phyloP scores from a whole-genome alignment of 441 rosid species.

The Euphorbia schlechtendalii region DNA sequence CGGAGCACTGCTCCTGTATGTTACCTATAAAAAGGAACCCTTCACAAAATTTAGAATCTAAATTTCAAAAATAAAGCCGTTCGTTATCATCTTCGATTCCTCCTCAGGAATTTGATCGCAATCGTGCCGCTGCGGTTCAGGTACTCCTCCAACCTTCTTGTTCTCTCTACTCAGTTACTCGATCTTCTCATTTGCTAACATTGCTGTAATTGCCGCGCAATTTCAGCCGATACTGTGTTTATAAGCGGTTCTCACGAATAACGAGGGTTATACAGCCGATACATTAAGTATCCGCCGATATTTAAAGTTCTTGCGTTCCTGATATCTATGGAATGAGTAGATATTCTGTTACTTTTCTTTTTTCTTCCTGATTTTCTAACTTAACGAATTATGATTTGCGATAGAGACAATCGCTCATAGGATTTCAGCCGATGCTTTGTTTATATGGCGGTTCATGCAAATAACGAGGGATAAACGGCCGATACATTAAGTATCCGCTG shows the following conservation, averaged over 20 bases:
- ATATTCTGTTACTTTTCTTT: background rate
- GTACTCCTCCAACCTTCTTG: background rate
- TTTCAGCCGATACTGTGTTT: background rate
- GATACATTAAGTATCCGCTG: background rate
- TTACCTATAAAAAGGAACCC: background rate
- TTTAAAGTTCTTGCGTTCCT: background rate
- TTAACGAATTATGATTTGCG: background rate
- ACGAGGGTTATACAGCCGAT: background rate
- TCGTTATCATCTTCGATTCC: background rate
- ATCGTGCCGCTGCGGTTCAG: background rate
- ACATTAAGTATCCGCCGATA: background rate
- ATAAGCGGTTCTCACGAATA: background rate
- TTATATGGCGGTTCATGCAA: background rate
- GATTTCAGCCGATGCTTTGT: too few relatives aligned
- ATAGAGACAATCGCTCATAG: background rate
- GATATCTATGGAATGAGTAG: background rate
- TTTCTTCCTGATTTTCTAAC: background rate
- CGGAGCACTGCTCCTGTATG: too few relatives aligned
- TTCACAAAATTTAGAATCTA: background rate
- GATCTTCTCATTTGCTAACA: background rate
- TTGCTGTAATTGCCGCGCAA: background rate
- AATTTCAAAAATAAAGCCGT: background rate
- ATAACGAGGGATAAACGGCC: background rate
- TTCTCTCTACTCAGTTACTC: background rate
- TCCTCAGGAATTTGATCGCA: background rate